A percentile compares a stretch with the other conserved stretches of the same genome.
These are phyloP conservation scores for Eucommia ulmoides DNA, from an alignment of 257 asterid species.

Conservation along the genomic window DNA sequence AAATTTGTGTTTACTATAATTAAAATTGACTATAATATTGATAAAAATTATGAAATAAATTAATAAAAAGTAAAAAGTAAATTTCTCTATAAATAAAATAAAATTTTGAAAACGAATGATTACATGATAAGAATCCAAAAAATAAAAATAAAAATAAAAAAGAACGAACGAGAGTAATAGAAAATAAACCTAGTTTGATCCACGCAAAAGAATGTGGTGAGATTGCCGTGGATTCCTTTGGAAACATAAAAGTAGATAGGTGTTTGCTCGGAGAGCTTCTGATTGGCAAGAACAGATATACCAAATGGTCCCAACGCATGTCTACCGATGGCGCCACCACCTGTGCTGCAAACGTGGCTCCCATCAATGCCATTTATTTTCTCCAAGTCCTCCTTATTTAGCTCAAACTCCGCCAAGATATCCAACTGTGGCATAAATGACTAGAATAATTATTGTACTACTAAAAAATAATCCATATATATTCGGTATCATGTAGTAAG, in stretches of 20 bases:
- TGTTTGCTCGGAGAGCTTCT: neutral
- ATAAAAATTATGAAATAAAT: too few species aligned
- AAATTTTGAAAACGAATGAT: too few species aligned
- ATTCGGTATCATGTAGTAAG: too few species aligned
- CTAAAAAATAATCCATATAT: too few species aligned
- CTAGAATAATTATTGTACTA: too few species aligned
- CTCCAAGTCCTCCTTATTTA: neutral
- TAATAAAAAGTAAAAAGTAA: too few species aligned
- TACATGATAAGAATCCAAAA: too few species aligned
- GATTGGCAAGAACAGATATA: neutral
- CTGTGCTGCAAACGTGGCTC: neutral
- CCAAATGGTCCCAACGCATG: constrained; percentile 1
- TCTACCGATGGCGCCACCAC: neutral
- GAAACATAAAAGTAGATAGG: neutral
- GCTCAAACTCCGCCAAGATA: constrained; percentile 1
- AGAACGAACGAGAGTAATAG: neutral
- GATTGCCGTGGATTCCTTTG: neutral
- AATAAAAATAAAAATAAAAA: neutral
- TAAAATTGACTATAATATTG: too few species aligned
- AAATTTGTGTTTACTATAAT: too few species aligned
- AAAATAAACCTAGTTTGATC: neutral
- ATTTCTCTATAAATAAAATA: too few species aligned
- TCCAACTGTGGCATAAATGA: neutral
- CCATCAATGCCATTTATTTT: neutral
- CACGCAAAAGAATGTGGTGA: neutral